Percentiles rank a stretch among this genome's conserved stretches.
phyloP scores from a whole-genome alignment of 345 rosid genomes.

The Gossypium anomalum region DNA sequence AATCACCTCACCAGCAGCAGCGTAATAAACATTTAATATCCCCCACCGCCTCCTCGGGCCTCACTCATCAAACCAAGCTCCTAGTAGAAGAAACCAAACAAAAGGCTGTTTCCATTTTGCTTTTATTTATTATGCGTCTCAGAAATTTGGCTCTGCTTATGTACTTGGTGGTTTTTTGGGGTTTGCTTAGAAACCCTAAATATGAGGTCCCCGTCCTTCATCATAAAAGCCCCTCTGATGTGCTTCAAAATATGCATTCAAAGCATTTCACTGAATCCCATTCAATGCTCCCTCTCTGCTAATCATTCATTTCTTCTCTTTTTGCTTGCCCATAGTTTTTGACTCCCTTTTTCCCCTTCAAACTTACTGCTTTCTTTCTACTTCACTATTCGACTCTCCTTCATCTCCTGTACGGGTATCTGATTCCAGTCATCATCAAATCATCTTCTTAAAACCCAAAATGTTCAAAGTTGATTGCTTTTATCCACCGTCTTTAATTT shows the following conservation, averaged over 20 bases:
- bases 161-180: conserved; percentile 6
- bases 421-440: background rate
- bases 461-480: background rate
- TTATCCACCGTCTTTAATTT: background rate
- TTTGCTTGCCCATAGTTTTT: background rate
- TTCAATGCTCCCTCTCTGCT: background rate
- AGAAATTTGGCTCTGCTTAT: conserved; percentile 20
- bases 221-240: conserved; percentile 16
- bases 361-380: background rate
- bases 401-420: background rate
- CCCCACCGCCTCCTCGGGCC: conserved; percentile 13
- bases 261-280: background rate
- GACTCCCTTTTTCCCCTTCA: background rate
- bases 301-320: background rate
- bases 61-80: background rate
- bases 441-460: background rate
- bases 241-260: conserved; percentile 20
- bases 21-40: conserved; percentile 29
- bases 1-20: background rate
- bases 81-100: too few relatives aligned
- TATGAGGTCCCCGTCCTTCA: conserved; percentile 2
- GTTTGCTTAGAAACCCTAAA: conserved; percentile 31
- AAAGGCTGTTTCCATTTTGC: background rate
- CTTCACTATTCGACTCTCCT: background rate
- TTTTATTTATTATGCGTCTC: background rate